Evolutionary conservation across 176 grass and related monocot genomes (phyloP).

Genomic region (Juncus effusus): DNA sequence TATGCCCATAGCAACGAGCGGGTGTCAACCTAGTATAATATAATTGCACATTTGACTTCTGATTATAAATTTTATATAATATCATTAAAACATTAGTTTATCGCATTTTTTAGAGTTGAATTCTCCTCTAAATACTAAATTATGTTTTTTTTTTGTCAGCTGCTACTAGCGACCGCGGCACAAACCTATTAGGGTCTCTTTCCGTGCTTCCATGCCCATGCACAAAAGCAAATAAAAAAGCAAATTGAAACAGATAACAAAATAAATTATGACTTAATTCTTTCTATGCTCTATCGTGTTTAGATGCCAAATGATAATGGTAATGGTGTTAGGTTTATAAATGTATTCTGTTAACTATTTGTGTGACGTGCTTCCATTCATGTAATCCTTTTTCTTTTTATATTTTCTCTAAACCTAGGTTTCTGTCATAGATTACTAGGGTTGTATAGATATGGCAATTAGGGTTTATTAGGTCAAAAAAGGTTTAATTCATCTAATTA

Average conservation of each 20-base stretch:
- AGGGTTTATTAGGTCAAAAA: too few relatives aligned
- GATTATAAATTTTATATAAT: constrained; percentile 1
- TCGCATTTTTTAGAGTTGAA: background rate
- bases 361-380: constrained; percentile 7
- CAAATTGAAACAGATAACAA: background rate
- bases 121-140: background rate
- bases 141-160: background rate
- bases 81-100: background rate
- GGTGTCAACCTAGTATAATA: background rate
- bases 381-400: background rate
- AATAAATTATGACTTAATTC: background rate
- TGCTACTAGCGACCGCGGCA: background rate
- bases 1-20: background rate
- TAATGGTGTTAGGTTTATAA: too few relatives aligned
- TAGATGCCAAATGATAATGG: too few relatives aligned
- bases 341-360: background rate
- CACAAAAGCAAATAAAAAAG: background rate
- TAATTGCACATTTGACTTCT: background rate
- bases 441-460: too few relatives aligned
- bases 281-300: background rate
- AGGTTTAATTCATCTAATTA: too few relatives aligned
- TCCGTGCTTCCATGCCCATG: background rate
- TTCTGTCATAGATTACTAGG: too few relatives aligned
- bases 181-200: constrained; percentile 1
- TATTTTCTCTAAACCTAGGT: too few relatives aligned